Evolutionary conservation across 306 rosid genomes (phyloP), one percentile per base, ranked within the genome.

Genomic region (Abrus precatorius): DNA sequence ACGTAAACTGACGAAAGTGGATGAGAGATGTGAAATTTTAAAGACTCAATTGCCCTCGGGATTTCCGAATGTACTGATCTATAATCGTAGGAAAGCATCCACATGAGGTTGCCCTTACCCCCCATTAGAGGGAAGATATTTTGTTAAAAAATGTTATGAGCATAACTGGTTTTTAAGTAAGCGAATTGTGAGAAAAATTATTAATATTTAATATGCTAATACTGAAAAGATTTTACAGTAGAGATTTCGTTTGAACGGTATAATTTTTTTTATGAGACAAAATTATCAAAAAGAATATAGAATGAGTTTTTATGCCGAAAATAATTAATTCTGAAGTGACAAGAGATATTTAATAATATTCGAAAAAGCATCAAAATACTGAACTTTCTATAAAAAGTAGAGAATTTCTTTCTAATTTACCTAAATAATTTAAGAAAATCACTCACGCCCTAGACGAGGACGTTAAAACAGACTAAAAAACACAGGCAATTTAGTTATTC

Each of bases 31-130:
- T 6, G 34, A 9, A 9, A 9, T 55, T 28, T 45, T 12, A 69
- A 45, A 86, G 90, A 90, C 88, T 52, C 48, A 83, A 89, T 75
- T 86, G 77, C 89, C 92, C 92, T 86, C 80, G 86, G 88, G 86
- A 80, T 87, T 71, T 79, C 63, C 86, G 44, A 73, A 14, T 70
- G 85, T 71, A 83, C 89, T 84, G 81, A 52, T 7, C 41, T 14
- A 2, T 85, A 84, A 86, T 89, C 84, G 81, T 64, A 7, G 33
- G 70, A 64, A 64, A 38, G 12, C 50, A 3, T 6, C 12, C 11
- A 40, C 70, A 20, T 65, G 3, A 41, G 14, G 33, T 12, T 60
- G 67, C 32, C 20, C 67, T 59, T 59, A 40, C 65, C 41, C 30
- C 41, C 41, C 7, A 59, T 57, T 57, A 57, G 13, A 28, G 28